phyloP scores from a whole-genome alignment of 306 rosid genomes.

The Pterocarpus santalinus region DNA sequence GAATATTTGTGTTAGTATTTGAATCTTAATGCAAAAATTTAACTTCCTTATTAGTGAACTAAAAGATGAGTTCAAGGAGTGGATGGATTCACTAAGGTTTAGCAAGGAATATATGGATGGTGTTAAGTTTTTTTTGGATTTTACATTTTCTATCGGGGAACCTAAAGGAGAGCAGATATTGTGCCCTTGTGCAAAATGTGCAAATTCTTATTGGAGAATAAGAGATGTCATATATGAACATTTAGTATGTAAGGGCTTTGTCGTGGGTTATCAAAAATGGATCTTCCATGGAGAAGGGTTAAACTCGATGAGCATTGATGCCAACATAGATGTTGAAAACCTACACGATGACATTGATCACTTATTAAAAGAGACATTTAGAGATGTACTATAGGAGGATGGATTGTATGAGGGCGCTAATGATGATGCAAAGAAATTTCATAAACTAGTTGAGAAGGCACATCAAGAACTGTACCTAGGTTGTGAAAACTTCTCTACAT shows the following conservation, averaged over 20 bases:
- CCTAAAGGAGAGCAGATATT: too few relatives aligned
- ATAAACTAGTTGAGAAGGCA: not conserved
- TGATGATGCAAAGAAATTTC: not conserved
- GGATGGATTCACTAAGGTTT: too few relatives aligned
- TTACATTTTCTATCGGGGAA: too few relatives aligned
- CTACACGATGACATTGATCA: not conserved
- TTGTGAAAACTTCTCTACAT: not conserved
- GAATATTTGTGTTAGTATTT: too few relatives aligned
- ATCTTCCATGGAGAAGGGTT: not conserved
- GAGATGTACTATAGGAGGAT: not conserved
- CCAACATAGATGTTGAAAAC: not conserved
- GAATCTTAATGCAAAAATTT: too few relatives aligned
- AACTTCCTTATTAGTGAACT: too few relatives aligned
- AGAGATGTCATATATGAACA: not conserved
- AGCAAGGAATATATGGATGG: too few relatives aligned
- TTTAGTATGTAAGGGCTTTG: not conserved
- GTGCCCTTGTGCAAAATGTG: too few relatives aligned
- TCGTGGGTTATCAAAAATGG: not conserved
- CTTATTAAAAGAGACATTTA: not conserved
- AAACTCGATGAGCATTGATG: too few relatives aligned
- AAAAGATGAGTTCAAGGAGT: too few relatives aligned
- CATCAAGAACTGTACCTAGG: not conserved
- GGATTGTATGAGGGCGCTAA: not conserved
- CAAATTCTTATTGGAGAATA: too few relatives aligned
- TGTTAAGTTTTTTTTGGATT: too few relatives aligned